Conservation (phyloP, 1,284 basidiomycete species). For the Termitomyces sp. region DNA sequence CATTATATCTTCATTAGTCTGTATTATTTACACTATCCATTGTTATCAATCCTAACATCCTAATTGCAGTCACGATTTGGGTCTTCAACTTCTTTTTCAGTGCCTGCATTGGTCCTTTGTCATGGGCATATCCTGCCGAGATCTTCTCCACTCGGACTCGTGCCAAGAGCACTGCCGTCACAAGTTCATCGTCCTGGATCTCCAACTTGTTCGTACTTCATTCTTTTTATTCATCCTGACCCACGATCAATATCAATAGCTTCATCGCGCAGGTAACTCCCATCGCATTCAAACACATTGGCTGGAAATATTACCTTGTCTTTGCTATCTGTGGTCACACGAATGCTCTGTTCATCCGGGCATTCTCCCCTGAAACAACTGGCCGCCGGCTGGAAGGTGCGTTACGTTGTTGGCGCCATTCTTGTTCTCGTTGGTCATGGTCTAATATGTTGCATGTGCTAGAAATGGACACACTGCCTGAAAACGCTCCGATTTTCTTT, state of each 20-base stretch:
- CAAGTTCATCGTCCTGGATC: slow-evolving; percentile 49
- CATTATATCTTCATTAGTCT: slow-evolving; percentile 35
- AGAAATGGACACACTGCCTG: slow-evolving; percentile 57
- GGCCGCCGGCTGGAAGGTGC: slow-evolving; percentile 43
- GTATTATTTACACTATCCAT: slow-evolving; percentile 9
- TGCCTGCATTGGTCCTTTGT: slow-evolving; percentile 47
- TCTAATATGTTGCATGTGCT: slow-evolving; percentile 16
- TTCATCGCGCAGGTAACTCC: slow-evolving; percentile 47
- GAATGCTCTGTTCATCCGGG: slow-evolving; percentile 57
- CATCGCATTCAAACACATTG: slow-evolving; percentile 44
- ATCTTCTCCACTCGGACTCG: slow-evolving; percentile 53
- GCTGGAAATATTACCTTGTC: slow-evolving; percentile 48
- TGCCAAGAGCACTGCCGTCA: slow-evolving; percentile 56
- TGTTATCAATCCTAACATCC: background rate
- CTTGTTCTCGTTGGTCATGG: background rate
- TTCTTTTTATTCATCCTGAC: background rate
- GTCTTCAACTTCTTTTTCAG: slow-evolving; percentile 56
- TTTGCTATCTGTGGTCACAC: slow-evolving; percentile 60
- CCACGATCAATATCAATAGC: slow-evolving; percentile 15
- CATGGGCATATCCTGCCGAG: slow-evolving; percentile 44
- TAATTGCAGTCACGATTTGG: slow-evolving; percentile 30
- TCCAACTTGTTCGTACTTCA: slow-evolving; percentile 38
- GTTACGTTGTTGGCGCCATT: background rate
- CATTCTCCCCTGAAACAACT: slow-evolving; percentile 43
- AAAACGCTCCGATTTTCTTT: slow-evolving; percentile 45